Evolutionary conservation across 176 grass and related monocot species (phyloP).

Genomic region (Urochloa ruziziensis): DNA sequence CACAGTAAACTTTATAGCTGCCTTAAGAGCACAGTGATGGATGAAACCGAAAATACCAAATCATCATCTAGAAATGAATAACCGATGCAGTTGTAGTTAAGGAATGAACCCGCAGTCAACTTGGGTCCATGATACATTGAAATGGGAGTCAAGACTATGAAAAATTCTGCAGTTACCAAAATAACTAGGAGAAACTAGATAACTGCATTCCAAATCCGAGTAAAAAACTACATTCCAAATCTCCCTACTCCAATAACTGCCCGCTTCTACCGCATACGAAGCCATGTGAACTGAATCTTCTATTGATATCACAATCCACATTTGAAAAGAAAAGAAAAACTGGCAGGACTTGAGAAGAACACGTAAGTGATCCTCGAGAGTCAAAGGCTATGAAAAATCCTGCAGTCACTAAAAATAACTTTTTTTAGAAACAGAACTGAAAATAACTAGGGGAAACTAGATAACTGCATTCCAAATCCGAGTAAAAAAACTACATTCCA

Average conservation of each 20-base stretch:
- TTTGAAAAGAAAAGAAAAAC: background rate
- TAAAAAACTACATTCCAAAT: no score
- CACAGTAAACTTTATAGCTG: background rate
- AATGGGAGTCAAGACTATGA: background rate
- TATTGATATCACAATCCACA: background rate
- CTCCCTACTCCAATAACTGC: background rate
- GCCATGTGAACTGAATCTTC: background rate
- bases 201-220: background rate
- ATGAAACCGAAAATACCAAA: background rate
- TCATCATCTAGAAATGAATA: conserved; percentile 6
- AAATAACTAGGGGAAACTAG: background rate
- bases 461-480: conserved; percentile 3
- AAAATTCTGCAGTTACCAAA: background rate
- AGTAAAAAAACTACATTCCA: conserved; percentile 1
- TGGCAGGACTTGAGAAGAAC: background rate
- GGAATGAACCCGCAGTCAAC: background rate
- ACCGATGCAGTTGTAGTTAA: background rate
- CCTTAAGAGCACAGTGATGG: background rate
- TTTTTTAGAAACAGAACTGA: no score
- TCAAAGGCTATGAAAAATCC: background rate
- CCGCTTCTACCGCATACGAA: background rate
- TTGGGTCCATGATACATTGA: background rate
- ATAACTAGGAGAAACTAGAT: background rate
- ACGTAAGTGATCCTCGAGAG: background rate
- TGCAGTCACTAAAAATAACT: background rate